Evolutionary conservation across 2,329 filamentous ascomycete genomes (phyloP).

Genomic region (Hypomyces perniciosus): DNA sequence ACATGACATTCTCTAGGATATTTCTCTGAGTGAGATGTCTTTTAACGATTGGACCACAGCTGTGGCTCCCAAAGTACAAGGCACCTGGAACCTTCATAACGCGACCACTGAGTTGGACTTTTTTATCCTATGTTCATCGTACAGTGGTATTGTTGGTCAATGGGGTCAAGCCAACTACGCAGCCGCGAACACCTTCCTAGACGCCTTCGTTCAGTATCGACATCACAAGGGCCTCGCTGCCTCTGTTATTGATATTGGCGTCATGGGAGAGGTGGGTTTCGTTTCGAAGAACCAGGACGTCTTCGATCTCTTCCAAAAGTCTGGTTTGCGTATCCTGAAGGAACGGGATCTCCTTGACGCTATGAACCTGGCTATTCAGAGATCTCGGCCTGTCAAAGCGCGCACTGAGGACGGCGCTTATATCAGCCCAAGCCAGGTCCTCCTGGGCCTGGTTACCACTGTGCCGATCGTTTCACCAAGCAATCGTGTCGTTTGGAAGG

Average conservation of each 20-base stretch:
- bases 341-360: slow-evolving; percentile 18
- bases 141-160: slow-evolving; percentile 22
- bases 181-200: slow-evolving; percentile 36
- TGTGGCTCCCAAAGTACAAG: slow-evolving; percentile 26
- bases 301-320: slow-evolving; percentile 11
- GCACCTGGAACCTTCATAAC: slow-evolving; percentile 31
- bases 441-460: slow-evolving; percentile 10
- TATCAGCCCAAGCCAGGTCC: not conserved
- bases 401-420: not conserved
- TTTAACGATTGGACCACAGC: slow-evolving; percentile 24
- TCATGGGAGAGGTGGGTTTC: slow-evolving; percentile 33
- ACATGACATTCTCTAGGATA: not conserved
- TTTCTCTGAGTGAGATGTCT: slow-evolving; percentile 24
- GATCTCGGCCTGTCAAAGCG: not conserved
- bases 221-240: slow-evolving; percentile 29
- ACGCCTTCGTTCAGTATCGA: slow-evolving; percentile 34
- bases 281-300: slow-evolving; percentile 19
- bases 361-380: slow-evolving; percentile 5
- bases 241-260: slow-evolving; percentile 31
- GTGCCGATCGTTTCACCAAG: slow-evolving; percentile 7
- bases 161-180: slow-evolving; percentile 32
- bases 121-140: slow-evolving; percentile 28
- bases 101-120: slow-evolving; percentile 24
- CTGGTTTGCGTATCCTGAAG: slow-evolving; percentile 13
- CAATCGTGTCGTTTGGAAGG: slow-evolving; percentile 15